Evolutionary conservation across 208 protist species (phyloP).

Genomic region (Leishmania gerbilli): DNA sequence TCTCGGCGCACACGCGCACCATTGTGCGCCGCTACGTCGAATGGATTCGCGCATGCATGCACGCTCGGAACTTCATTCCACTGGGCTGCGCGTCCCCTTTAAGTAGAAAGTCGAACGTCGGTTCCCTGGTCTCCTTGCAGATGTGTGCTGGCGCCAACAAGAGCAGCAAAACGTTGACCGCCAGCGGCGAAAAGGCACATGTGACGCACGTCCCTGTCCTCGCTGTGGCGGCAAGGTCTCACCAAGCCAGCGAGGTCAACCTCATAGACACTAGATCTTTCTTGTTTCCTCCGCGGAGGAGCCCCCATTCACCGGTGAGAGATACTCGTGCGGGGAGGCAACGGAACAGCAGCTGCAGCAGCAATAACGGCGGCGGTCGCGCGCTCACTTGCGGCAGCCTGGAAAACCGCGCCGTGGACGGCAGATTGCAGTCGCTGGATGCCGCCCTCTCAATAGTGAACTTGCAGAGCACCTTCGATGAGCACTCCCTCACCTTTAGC

Average conservation of each 20-base stretch:
- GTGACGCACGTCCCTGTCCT: conserved; percentile 15
- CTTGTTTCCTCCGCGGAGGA: neutral
- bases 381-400: neutral
- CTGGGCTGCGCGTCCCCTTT: conserved; percentile 9
- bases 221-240: neutral
- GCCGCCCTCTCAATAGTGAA: conserved; percentile 69
- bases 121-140: neutral
- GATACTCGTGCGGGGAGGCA: neutral
- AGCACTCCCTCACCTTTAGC: conserved; percentile 19
- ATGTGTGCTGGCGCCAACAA: neutral
- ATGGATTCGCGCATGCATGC: conserved; percentile 17
- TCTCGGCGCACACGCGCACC: conserved; percentile 21
- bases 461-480: conserved; percentile 36
- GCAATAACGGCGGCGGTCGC: neutral
- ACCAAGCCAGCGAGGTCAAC: conserved; percentile 9
- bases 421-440: conserved; percentile 37
- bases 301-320: neutral
- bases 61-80: conserved; percentile 17
- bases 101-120: neutral
- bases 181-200: neutral
- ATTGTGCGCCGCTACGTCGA: conserved; percentile 29
- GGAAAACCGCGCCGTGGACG: neutral
- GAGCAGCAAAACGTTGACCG: conserved; percentile 5
- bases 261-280: neutral
- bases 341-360: neutral